Evolutionary conservation across 176 grass and related monocot species (phyloP).

Genomic region (Carex scoparia): DNA sequence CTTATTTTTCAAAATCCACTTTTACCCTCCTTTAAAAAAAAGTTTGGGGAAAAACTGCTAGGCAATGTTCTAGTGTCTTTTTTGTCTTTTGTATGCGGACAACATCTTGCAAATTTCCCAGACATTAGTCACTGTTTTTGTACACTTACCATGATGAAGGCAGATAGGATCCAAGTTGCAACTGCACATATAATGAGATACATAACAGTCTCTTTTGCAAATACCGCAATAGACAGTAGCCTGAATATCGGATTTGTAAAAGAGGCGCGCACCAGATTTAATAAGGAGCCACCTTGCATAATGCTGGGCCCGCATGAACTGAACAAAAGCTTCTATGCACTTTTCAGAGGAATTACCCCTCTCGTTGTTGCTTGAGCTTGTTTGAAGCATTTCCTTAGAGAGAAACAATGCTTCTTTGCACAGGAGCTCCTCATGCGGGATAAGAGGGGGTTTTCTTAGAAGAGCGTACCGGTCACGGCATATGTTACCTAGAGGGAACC

Average conservation of each 20-base stretch:
- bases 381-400: constrained; percentile 33
- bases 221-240: constrained; percentile 57
- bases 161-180: constrained; percentile 75
- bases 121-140: neutral
- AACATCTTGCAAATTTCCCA: neutral
- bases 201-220: constrained; percentile 75
- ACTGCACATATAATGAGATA: constrained; percentile 56
- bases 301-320: constrained; percentile 60
- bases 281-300: constrained; percentile 39
- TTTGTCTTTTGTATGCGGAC: neutral
- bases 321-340: constrained; percentile 69
- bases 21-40: neutral
- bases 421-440: constrained; percentile 86
- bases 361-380: constrained; percentile 16
- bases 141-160: constrained; percentile 75
- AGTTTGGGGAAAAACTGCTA: neutral
- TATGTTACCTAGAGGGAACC: constrained; percentile 73
- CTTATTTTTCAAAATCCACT: neutral
- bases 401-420: constrained; percentile 63
- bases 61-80: neutral
- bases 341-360: constrained; percentile 43
- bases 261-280: constrained; percentile 58
- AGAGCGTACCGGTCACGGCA: constrained; percentile 78
- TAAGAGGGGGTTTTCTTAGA: constrained; percentile 63
- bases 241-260: constrained; percentile 40